Percentiles rank a stretch among this genome's conserved stretches.
These are phyloP conservation scores for Cladophialophora exuberans DNA, from an alignment of 2,329 filamentous ascomycete genomes.

Conservation along the genomic window DNA sequence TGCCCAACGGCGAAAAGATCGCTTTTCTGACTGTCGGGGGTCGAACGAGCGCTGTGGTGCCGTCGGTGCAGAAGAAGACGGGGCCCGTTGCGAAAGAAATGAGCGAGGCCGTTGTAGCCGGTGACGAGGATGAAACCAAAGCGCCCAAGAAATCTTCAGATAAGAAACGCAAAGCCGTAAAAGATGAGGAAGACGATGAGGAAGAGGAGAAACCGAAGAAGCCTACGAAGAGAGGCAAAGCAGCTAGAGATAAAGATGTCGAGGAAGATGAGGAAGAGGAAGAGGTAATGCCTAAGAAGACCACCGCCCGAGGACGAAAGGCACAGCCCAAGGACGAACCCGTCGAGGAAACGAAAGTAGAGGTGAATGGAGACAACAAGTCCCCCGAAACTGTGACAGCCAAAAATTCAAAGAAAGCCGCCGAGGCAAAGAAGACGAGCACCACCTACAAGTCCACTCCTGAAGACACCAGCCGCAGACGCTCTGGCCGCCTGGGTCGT, in stretches of 20 bases:
- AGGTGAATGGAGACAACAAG: constrained; percentile 5
- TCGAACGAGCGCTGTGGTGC: constrained; percentile 86
- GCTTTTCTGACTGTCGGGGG: constrained; percentile 87
- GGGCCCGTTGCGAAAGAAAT: constrained; percentile 60
- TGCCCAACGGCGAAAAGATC: constrained; percentile 85
- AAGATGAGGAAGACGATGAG: constrained; percentile 23
- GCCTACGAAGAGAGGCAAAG: constrained; percentile 36
- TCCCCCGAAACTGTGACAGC: not conserved
- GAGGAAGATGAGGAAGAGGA: constrained; percentile 24
- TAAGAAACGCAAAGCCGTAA: constrained; percentile 36
- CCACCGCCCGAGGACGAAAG: constrained; percentile 35
- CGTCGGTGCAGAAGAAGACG: constrained; percentile 82
- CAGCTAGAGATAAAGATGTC: constrained; percentile 22
- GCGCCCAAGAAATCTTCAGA: constrained; percentile 39
- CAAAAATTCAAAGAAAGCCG: constrained; percentile 10
- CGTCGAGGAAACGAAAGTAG: constrained; percentile 7
- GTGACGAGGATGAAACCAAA: constrained; percentile 32
- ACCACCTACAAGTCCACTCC: constrained; percentile 59
- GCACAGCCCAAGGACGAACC: constrained; percentile 32
- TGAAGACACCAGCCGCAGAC: constrained; percentile 15
- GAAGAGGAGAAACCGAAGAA: not conserved
- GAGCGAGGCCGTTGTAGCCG: constrained; percentile 37
- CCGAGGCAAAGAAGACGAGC: not conserved
- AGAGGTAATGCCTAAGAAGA: constrained; percentile 28
- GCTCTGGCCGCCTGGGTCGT: constrained; percentile 24